Evolutionary conservation across 2,329 filamentous ascomycete species (phyloP).

Genomic region (Verticillium dahliae): DNA sequence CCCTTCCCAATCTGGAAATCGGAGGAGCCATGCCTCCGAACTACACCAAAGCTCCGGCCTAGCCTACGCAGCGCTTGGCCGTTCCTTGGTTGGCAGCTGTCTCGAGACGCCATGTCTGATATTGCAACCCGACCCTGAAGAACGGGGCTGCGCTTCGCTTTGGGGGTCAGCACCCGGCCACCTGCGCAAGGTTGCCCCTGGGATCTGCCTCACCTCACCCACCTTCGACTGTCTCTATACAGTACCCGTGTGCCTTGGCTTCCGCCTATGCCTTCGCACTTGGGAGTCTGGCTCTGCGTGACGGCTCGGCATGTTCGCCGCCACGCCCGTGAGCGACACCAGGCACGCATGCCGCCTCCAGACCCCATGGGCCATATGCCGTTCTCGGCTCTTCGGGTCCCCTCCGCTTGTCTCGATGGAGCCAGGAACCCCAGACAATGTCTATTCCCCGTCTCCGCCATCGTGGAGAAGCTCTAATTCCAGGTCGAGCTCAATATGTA

Average conservation of each 20-base stretch:
- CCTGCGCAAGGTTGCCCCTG: background rate
- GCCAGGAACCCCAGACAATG: background rate
- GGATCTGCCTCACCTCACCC: background rate
- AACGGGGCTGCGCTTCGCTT: background rate
- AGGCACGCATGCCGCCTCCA: background rate
- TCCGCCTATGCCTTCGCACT: background rate
- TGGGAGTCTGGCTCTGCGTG: background rate
- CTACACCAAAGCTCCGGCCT: conserved; percentile 4
- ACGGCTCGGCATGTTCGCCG: background rate
- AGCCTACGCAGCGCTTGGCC: background rate
- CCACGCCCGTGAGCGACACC: background rate
- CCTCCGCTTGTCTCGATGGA: conserved; percentile 2
- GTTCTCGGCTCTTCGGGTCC: conserved; percentile 1
- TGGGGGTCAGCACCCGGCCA: background rate
- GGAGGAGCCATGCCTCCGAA: conserved; percentile 13
- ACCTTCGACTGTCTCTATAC: background rate
- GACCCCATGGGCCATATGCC: background rate
- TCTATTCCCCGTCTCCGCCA: background rate
- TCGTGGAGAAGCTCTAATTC: background rate
- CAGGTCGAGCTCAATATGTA: background rate
- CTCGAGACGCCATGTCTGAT: background rate
- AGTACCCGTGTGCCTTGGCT: background rate
- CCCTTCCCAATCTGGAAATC: conserved; percentile 8
- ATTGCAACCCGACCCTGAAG: background rate
- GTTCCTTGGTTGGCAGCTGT: conserved; percentile 6